Percentiles rank a stretch among this genome's conserved stretches.
phyloP scores from a whole-genome alignment of 495 filamentous ascomycete genomes.

The Sabuloglossum arenarium region DNA sequence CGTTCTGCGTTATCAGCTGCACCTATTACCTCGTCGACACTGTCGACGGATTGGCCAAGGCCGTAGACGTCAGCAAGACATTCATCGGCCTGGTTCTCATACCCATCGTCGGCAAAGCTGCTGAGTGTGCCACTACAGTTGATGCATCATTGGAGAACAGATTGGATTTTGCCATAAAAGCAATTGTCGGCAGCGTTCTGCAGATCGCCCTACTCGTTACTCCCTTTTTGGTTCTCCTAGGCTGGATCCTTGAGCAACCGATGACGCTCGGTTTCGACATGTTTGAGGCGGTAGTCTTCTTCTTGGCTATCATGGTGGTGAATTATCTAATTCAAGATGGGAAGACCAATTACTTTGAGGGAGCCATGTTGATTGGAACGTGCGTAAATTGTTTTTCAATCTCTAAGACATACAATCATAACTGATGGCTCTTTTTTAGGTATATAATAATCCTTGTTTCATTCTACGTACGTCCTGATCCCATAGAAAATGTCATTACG shows the following conservation, averaged over 20 bases:
- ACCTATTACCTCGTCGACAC: too few species aligned
- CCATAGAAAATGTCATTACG: too few species aligned
- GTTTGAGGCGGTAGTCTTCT: constrained; percentile 74
- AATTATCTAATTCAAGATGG: constrained; percentile 24
- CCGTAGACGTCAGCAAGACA: constrained; percentile 54
- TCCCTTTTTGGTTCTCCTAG: constrained; percentile 63
- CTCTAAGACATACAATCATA: too few species aligned
- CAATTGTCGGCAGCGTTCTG: constrained; percentile 71
- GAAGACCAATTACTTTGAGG: constrained; percentile 27
- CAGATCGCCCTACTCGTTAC: constrained; percentile 84
- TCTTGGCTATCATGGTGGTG: constrained; percentile 65
- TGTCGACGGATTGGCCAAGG: too few species aligned
- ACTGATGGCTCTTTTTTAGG: too few species aligned
- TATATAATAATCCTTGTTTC: too few species aligned
- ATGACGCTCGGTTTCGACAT: constrained; percentile 77
- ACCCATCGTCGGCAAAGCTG: constrained; percentile 77
- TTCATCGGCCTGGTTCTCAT: constrained; percentile 63
- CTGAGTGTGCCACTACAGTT: constrained; percentile 74
- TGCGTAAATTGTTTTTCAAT: too few species aligned
- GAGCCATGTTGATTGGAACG: too few species aligned
- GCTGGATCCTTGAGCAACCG: constrained; percentile 49
- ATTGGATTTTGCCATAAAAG: constrained; percentile 81
- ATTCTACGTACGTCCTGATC: too few species aligned
- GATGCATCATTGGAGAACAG: constrained; percentile 80
- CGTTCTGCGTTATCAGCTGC: too few species aligned